Conservation (phyloP, 1,284 basidiomycete species). For the Sutorius eximius region DNA sequence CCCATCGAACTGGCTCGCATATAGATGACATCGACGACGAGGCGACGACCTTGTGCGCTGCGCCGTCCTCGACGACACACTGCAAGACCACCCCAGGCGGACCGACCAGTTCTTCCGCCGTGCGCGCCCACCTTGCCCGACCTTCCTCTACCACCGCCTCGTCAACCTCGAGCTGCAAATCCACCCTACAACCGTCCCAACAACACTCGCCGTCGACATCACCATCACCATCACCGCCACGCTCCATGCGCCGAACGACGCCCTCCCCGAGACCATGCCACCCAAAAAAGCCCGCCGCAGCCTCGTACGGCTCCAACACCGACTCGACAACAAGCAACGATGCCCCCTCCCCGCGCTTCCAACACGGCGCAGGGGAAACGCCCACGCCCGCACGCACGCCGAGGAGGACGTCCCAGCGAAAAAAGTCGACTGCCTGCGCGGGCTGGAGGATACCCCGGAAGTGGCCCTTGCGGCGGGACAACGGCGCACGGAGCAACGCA, state of each 20-base stretch:
- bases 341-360: background rate
- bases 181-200: background rate
- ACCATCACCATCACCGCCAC: background rate
- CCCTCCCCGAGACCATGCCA: constrained; percentile 28
- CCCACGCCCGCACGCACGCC: background rate
- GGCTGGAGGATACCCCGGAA: constrained; percentile 27
- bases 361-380: background rate
- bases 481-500: constrained; percentile 30
- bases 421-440: constrained; percentile 26
- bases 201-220: background rate
- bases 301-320: constrained; percentile 26
- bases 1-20: constrained; percentile 13
- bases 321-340: constrained; percentile 23
- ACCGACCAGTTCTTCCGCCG: constrained; percentile 26
- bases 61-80: constrained; percentile 1
- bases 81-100: constrained; percentile 16
- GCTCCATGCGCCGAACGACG: background rate
- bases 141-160: constrained; percentile 29
- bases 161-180: constrained; percentile 16
- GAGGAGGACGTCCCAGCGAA: constrained; percentile 22
- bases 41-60: background rate
- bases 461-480: constrained; percentile 29
- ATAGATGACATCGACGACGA: background rate
- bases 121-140: constrained; percentile 19
- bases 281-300: constrained; percentile 31